phyloP scores from a whole-genome alignment of 2,329 filamentous ascomycete genomes.

The Penicillium sp. region DNA sequence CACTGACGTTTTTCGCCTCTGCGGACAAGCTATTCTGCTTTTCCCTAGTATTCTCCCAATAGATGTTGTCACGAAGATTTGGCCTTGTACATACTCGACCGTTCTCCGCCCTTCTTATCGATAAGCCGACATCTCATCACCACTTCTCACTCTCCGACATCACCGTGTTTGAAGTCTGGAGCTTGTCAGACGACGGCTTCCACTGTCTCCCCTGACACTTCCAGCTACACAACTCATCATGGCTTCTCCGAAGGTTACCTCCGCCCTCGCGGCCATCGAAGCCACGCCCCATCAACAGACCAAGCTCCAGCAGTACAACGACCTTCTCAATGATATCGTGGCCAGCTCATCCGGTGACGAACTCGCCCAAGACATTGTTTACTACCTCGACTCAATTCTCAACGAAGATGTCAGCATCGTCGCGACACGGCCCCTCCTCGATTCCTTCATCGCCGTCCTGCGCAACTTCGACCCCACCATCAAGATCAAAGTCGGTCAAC shows the following conservation, averaged over 20 bases:
- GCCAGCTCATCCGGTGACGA: constrained; percentile 43
- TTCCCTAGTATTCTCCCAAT: background rate
- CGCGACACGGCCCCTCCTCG: constrained; percentile 66
- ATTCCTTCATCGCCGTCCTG: constrained; percentile 62
- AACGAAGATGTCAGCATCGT: constrained; percentile 69
- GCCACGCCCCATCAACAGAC: constrained; percentile 45
- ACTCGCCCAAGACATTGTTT: constrained; percentile 59
- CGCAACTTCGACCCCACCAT: constrained; percentile 52
- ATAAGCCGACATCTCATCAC: constrained; percentile 6
- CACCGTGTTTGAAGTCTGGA: background rate
- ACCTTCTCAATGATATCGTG: constrained; percentile 55
- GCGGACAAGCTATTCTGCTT: background rate
- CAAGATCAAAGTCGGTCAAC: constrained; percentile 70
- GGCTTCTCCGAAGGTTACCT: constrained; percentile 49
- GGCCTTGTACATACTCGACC: background rate
- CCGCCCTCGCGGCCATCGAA: constrained; percentile 50
- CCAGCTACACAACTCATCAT: constrained; percentile 29
- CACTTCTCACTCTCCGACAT: constrained; percentile 1
- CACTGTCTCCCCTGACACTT: background rate
- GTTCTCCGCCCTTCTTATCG: constrained; percentile 16
- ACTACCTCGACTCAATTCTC: constrained; percentile 66
- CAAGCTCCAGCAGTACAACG: constrained; percentile 54
- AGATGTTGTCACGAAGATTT: background rate
- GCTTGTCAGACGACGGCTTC: background rate
- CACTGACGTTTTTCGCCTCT: background rate